A percentile compares a stretch with the other conserved stretches of the same genome.
Evolutionary conservation across 768 basidiomycete genomes (phyloP).

Genomic region (Epithele typhae): DNA sequence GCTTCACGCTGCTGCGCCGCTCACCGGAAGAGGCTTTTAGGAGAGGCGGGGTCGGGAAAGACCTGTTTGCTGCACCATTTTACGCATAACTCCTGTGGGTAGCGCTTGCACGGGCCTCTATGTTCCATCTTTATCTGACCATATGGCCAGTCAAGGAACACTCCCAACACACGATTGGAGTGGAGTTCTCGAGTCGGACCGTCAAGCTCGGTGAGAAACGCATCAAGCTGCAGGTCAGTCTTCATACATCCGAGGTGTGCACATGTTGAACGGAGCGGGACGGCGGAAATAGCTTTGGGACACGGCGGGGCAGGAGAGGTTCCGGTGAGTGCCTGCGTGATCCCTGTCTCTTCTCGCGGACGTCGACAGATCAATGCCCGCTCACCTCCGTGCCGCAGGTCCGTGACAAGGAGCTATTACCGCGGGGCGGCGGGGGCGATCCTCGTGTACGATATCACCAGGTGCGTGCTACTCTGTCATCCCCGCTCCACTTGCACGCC

Average conservation of each 20-base stretch:
- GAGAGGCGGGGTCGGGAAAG: conserved; percentile 96
- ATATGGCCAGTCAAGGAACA: conserved; percentile 77
- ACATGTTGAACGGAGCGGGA: neutral
- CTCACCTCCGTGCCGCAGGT: conserved; percentile 40
- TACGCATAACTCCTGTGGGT: conserved; percentile 90
- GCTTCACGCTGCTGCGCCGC: neutral
- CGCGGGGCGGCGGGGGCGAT: conserved; percentile 90
- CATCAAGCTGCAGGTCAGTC: conserved; percentile 87
- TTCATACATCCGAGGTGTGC: neutral
- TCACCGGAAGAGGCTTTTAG: conserved; percentile 35
- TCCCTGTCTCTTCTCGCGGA: neutral
- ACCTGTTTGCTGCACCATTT: conserved; percentile 96
- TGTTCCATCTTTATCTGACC: conserved; percentile 4
- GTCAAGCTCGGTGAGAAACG: conserved; percentile 91
- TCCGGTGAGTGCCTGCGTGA: conserved; percentile 56
- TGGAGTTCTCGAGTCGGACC: conserved; percentile 94
- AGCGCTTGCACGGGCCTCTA: neutral
- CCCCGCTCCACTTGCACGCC: conserved; percentile 4
- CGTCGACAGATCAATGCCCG: conserved; percentile 16
- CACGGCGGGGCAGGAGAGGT: conserved; percentile 94
- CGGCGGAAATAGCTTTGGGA: conserved; percentile 76
- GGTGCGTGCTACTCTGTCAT: conserved; percentile 42
- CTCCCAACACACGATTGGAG: conserved; percentile 97
- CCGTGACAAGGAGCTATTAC: conserved; percentile 94
- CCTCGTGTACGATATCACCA: conserved; percentile 92